phyloP scores from a whole-genome alignment of 108 stramenopile genomes.

The Cyclotella atomus region DNA sequence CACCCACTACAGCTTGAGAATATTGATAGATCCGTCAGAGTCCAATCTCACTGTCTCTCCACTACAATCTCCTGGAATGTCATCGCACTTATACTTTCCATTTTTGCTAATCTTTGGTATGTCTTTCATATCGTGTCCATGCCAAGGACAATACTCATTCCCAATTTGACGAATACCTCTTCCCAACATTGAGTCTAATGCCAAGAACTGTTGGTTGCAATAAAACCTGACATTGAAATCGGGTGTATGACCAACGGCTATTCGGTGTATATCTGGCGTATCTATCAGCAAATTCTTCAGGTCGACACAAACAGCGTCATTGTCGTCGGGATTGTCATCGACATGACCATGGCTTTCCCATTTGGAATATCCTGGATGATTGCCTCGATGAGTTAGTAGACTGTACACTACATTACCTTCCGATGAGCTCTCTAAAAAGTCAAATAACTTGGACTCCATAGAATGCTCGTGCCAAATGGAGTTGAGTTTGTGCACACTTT shows the following conservation, averaged over 20 bases:
- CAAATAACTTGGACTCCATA: conserved; percentile 34
- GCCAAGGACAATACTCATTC: conserved; percentile 68
- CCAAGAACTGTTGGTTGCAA: conserved; percentile 56
- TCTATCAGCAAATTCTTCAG: conserved; percentile 35
- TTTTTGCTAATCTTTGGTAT: conserved; percentile 34
- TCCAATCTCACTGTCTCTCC: conserved; percentile 46
- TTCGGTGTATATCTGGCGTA: conserved; percentile 45
- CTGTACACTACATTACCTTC: conserved; percentile 52
- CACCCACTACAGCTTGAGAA: conserved; percentile 36
- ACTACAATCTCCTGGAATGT: conserved; percentile 32
- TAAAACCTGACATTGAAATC: conserved; percentile 40
- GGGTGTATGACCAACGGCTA: conserved; percentile 71
- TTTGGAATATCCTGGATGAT: conserved; percentile 56
- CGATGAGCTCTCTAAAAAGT: conserved; percentile 43
- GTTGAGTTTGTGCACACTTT: conserved; percentile 36
- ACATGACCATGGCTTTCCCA: conserved; percentile 40
- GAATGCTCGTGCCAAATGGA: conserved; percentile 46
- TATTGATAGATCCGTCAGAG: conserved; percentile 42
- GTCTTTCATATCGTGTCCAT: conserved; percentile 34
- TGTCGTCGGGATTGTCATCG: conserved; percentile 33
- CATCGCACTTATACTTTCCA: conserved; percentile 45
- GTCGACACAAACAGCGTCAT: conserved; percentile 18
- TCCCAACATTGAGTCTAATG: conserved; percentile 66
- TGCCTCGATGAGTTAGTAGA: conserved; percentile 65
- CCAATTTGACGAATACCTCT: conserved; percentile 62